Evolutionary conservation across 371 early-diverging fungal genomes (phyloP), one percentile per base, ranked within the genome.

Genomic region (Batrachochytrium dendrobatidis): DNA sequence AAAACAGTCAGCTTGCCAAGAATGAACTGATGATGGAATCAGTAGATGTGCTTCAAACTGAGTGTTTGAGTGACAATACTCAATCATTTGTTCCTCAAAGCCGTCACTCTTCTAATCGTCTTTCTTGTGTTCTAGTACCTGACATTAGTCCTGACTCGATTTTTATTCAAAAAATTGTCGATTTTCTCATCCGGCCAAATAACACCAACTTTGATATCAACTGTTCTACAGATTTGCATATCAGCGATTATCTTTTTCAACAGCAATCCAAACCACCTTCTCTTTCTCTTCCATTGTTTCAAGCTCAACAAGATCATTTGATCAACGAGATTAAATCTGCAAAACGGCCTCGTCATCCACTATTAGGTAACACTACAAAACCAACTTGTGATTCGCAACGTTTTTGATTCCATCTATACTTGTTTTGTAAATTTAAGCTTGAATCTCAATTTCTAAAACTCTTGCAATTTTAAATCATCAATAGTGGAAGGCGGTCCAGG

Each of bases 401-500:
- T n/a, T n/a, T n/a, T n/a, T n/a, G n/a, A n/a, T n/a, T n/a, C n/a
- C n/a, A n/a, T n/a, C n/a, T n/a, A n/a, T n/a, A n/a, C n/a, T n/a
- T n/a, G n/a, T n/a, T n/a, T n/a, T n/a, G n/a, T n/a, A n/a, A n/a
- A n/a, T n/a, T n/a, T n/a, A n/a, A n/a, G n/a, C n/a, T n/a, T n/a
- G n/a, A n/a, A 29, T 48, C 25, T 18, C 12, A 8, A 18, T 48
- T 7, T 48, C 12, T 48, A 22, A 6, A 6, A 8, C 12, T 18
- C 12, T 29, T 48, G 49, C 49, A 18, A 22, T 48, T 17, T 39
- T 54, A 49, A 20, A 46, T 18, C 22, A 15, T 48, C 20, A 6
- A 18, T 28, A 33, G 51, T 70, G 20, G 71, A 70, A 34, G 71
- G 71, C 8, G 61, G 64, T 1, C 63, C 65, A 7, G 71, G 71